Percentiles rank a stretch among this genome's conserved stretches.
phyloP scores from a whole-genome alignment of 2,329 filamentous ascomycete genomes.

The Fusarium buxicola region DNA sequence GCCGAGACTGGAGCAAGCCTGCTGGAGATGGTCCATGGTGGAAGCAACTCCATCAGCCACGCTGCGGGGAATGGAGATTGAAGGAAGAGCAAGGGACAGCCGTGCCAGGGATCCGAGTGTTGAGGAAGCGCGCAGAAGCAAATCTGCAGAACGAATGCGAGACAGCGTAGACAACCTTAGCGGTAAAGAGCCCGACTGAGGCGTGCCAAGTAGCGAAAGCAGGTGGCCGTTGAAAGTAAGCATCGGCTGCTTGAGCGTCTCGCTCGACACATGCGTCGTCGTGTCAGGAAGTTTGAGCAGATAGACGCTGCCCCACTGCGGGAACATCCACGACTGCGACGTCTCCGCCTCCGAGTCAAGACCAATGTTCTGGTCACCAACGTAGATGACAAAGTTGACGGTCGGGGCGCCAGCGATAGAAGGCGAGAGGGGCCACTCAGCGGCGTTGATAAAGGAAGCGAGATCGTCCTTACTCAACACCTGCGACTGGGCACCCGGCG shows the following conservation, averaged over 20 bases:
- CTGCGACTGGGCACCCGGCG: constrained; percentile 69
- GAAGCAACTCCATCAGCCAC: constrained; percentile 88
- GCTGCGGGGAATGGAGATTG: constrained; percentile 88
- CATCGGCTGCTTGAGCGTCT: constrained; percentile 81
- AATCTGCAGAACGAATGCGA: constrained; percentile 85
- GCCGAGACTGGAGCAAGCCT: constrained; percentile 79
- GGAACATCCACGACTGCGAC: constrained; percentile 85
- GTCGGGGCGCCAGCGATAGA: constrained; percentile 94
- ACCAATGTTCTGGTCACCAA: constrained; percentile 80
- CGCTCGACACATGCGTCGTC: constrained; percentile 66
- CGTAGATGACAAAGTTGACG: constrained; percentile 94
- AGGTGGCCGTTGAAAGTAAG: constrained; percentile 92
- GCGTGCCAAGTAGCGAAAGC: constrained; percentile 86
- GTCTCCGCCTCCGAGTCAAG: constrained; percentile 58
- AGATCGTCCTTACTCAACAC: constrained; percentile 86
- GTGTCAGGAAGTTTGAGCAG: constrained; percentile 63
- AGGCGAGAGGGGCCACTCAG: constrained; percentile 95
- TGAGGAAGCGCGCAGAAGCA: constrained; percentile 89
- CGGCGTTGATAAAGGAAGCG: constrained; percentile 95
- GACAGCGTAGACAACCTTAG: constrained; percentile 86
- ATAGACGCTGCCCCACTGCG: constrained; percentile 88
- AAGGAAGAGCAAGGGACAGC: constrained; percentile 83
- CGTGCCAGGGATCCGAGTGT: constrained; percentile 93
- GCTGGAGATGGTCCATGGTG: constrained; percentile 80
- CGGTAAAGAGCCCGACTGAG: constrained; percentile 84